phyloP scores from a whole-genome alignment of 140 eudicot species.

The Flaveria floridana region DNA sequence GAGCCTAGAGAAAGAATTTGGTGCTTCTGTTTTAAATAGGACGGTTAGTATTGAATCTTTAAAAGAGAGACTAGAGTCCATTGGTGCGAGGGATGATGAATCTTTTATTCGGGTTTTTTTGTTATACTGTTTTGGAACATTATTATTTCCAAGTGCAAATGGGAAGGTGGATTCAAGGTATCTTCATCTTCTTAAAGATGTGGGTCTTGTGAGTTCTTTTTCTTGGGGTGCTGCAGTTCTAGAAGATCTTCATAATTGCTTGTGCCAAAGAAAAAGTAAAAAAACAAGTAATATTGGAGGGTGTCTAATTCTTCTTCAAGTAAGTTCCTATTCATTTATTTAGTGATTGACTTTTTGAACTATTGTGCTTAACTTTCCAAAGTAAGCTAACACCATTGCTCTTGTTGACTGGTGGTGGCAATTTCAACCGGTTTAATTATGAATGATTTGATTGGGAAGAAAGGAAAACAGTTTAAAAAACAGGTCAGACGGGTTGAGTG shows the following conservation, averaged over 20 bases:
- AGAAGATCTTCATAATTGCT: constrained; percentile 40
- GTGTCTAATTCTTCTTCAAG: constrained; percentile 71
- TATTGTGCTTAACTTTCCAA: not conserved
- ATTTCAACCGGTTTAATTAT: not conserved
- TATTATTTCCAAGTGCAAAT: constrained; percentile 47
- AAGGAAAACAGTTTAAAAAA: not conserved
- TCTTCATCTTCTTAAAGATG: constrained; percentile 44
- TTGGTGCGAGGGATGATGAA: constrained; percentile 45
- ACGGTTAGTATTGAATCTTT: constrained; percentile 37
- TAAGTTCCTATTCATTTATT: constrained; percentile 31
- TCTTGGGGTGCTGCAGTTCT: constrained; percentile 70
- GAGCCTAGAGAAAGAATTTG: constrained; percentile 45
- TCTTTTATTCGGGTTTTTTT: constrained; percentile 45
- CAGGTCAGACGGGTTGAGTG: not conserved
- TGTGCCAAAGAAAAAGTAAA: constrained; percentile 42
- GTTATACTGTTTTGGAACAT: constrained; percentile 53
- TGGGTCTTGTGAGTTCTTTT: constrained; percentile 36
- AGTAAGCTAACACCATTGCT: not conserved
- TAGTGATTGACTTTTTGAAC: not conserved
- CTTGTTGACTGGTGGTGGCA: not conserved
- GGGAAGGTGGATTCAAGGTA: constrained; percentile 63
- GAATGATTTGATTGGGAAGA: not conserved
- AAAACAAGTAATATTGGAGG: constrained; percentile 41
- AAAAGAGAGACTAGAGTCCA: constrained; percentile 43
- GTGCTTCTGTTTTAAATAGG: constrained; percentile 40